phyloP scores from a whole-genome alignment of 2,329 filamentous ascomycete species.

The Botrytis porri region DNA sequence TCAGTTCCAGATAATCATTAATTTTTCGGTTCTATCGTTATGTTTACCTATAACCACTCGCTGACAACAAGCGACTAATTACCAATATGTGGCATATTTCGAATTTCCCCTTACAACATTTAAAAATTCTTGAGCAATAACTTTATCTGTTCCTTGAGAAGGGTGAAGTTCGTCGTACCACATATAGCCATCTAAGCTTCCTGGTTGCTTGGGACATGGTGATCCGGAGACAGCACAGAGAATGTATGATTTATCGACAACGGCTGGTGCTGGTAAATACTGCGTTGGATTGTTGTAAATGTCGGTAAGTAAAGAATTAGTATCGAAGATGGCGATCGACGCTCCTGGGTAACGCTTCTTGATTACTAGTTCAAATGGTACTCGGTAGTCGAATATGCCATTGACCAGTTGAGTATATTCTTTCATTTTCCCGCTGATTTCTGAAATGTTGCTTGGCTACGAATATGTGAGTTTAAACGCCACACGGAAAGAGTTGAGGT shows the following conservation, averaged over 20 bases:
- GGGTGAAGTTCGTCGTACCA: constrained; percentile 77
- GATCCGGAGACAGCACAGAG: constrained; percentile 46
- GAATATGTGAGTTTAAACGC: constrained; percentile 39
- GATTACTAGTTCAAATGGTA: constrained; percentile 46
- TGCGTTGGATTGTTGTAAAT: constrained; percentile 57
- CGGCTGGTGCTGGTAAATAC: constrained; percentile 62
- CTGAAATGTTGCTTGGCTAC: constrained; percentile 47
- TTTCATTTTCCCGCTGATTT: constrained; percentile 48
- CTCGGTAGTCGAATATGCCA: constrained; percentile 49
- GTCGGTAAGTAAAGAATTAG: constrained; percentile 61
- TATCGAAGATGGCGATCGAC: constrained; percentile 64
- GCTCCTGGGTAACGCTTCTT: constrained; percentile 54
- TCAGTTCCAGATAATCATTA: neutral
- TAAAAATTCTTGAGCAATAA: constrained; percentile 55
- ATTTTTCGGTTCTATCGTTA: neutral
- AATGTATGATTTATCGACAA: constrained; percentile 58
- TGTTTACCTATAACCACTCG: neutral
- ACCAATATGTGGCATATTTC: constrained; percentile 39
- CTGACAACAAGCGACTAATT: neutral
- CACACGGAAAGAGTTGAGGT: neutral
- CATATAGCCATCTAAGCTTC: constrained; percentile 56
- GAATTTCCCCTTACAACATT: constrained; percentile 49
- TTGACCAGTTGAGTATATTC: constrained; percentile 52
- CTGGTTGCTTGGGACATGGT: constrained; percentile 41
- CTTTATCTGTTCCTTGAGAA: constrained; percentile 58